Base-by-base conservation (phyloP, 2,329 filamentous ascomycete genomes). In the Didymella sp. region DNA sequence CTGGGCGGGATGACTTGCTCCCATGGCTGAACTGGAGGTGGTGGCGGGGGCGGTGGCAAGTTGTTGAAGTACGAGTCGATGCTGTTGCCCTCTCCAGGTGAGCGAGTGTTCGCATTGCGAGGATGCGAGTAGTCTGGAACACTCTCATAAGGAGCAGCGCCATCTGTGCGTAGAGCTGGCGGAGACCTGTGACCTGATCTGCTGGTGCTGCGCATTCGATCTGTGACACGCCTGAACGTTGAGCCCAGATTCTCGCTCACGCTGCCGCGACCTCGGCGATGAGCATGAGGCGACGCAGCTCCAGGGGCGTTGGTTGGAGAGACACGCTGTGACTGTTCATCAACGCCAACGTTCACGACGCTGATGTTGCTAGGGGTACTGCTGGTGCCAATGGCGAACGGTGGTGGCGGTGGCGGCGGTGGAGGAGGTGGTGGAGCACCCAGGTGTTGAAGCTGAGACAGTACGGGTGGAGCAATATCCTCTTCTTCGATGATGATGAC, bases 371-470 rank as follows among this genome's bases (percentile, higher is more conserved):
- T 68, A 21, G 56, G 51, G 9, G 58, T 22, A 42, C 60, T 65
- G 30, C 61, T 56, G 27, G 58, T 65, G n/a, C 54, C 51, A 4
- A 67, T 51, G 19, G 64, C 60, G 45, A 67, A 55, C 33, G 17
- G n/a, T 17, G 67, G 65, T 19, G 66, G 62, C 19, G 63, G 60
- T 33, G 66, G 69, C 11, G 71, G 55, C 15, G 80, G 79, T 11
- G 80, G 80, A 21, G 80, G 81, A 2, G 82, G 81, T 0, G 84
- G 83, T 11, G 84, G 83, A 9, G 73, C 77, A 22, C 80, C 82
- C 15, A 88, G 76, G 70, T 88, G 86, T 66, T 87, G 85, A 9
- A 88, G 78, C 66, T 88, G 84, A 6, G 85, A 83, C 17, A 88
- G 78, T 9, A 86, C 75, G 9, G 83, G 81, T 12, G 83, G 82